phyloP scores from a whole-genome alignment of 2,329 filamentous ascomycete species.

The Stagonosporopsis vannaccii region DNA sequence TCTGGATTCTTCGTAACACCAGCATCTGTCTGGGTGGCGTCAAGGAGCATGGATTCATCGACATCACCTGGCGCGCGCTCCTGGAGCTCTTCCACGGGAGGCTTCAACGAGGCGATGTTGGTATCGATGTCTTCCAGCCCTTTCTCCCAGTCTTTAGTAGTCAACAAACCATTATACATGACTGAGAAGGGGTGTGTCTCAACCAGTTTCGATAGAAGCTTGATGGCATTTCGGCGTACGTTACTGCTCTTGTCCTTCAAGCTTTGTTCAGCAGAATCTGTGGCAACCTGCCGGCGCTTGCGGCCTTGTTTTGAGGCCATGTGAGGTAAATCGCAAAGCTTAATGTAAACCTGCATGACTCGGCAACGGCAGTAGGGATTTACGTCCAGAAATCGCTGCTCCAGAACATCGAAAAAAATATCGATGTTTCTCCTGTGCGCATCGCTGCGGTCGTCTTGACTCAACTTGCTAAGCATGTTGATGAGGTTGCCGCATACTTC shows the following conservation, averaged over 20 bases:
- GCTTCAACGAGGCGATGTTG: constrained; percentile 81
- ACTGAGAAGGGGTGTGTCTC: constrained; percentile 84
- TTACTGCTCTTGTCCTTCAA: constrained; percentile 98
- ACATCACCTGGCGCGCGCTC: constrained; percentile 72
- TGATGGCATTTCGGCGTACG: constrained; percentile 93
- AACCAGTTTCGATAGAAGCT: constrained; percentile 84
- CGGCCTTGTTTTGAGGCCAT: constrained; percentile 66
- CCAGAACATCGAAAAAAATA: constrained; percentile 94
- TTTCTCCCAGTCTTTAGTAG: constrained; percentile 83
- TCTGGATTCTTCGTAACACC: constrained; percentile 57
- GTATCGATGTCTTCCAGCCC: constrained; percentile 82
- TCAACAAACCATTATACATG: constrained; percentile 76
- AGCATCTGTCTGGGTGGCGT: constrained; percentile 78
- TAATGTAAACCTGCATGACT: constrained; percentile 91
- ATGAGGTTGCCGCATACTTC: constrained; percentile 98
- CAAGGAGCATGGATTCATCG: constrained; percentile 81
- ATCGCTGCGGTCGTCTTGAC: constrained; percentile 78
- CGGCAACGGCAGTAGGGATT: constrained; percentile 96
- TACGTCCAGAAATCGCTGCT: constrained; percentile 94
- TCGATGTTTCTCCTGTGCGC: constrained; percentile 95
- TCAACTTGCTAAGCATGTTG: constrained; percentile 85
- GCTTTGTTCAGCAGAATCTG: constrained; percentile 86
- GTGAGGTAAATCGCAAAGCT: constrained; percentile 84
- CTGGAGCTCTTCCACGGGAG: constrained; percentile 76
- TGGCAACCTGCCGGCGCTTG: constrained; percentile 85